Base-by-base conservation (phyloP, 1,139 yeast species). In the Yamadazyma atlantica region DNA sequence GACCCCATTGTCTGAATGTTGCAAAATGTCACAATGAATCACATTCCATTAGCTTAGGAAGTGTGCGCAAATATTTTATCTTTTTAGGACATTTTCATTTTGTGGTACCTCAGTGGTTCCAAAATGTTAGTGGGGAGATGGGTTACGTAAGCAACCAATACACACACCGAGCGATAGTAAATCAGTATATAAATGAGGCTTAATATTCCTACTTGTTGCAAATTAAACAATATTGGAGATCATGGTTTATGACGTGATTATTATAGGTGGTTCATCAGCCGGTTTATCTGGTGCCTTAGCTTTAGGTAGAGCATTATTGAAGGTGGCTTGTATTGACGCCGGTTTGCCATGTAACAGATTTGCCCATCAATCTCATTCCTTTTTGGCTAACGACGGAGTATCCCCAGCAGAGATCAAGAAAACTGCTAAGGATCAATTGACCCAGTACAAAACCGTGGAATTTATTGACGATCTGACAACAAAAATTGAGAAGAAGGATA, bases 301-400 rank as follows among this genome's bases (percentile, higher is more conserved):
- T 6, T 32, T 41, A n/a, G 46, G 39, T 4, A 38, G 46, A 36
- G 32, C 42, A 13, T 14, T 32, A 23, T 18, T 36, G 23, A 41
- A 36, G 14, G 39, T 35, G 3, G 25, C 41, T 17, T 38, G 43
- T 31, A 35, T 43, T 22, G 46, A 43, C 33, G 26, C 34, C 7
- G 42, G 41, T 9, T 32, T 18, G 22, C 44, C 45, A 17, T 43
- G 45, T 33, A 43, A 43, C 33, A 32, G 45, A 13, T 43, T 25
- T 28, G 43, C 43, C 13, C 23, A 41, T 11, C 34, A 39, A 12
- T 23, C 45, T 11, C 45, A 41, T 26, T 41, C 36, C 30, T 41
- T 43, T 16, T 19, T 43, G 4, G 29, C 35, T 9, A 26, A 39
- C 7, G 46, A 43, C 23, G 43, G 45, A 2, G 16, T 19, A 12